phyloP scores from a whole-genome alignment of 768 basidiomycete species.

The Rhizopogon rudus region DNA sequence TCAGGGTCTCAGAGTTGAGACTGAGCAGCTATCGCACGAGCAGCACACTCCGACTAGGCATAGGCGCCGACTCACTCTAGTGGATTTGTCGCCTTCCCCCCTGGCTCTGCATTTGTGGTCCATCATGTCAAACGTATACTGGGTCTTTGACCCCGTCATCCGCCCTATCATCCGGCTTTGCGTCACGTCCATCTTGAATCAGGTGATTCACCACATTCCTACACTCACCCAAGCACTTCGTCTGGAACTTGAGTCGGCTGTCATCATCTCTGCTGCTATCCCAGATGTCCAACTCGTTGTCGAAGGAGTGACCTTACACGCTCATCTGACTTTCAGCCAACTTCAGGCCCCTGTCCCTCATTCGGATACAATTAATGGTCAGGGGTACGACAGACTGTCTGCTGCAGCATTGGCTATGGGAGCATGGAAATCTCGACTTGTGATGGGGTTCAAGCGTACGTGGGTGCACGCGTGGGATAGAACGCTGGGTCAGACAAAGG shows the following conservation, averaged over 20 bases:
- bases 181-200: constrained; percentile 50
- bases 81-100: constrained; percentile 33
- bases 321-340: constrained; percentile 51
- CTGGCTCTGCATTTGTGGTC: constrained; percentile 29
- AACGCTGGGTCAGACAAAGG: constrained; percentile 62
- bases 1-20: constrained; percentile 54
- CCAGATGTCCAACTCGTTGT: constrained; percentile 49
- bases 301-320: constrained; percentile 47
- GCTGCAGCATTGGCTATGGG: constrained; percentile 43
- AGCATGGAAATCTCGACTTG: constrained; percentile 60
- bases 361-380: constrained; percentile 8
- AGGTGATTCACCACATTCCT: constrained; percentile 63
- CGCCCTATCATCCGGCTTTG: constrained; percentile 56
- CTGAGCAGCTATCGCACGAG: constrained; percentile 28
- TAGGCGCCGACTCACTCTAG: constrained; percentile 39
- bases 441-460: constrained; percentile 55
- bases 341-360: constrained; percentile 29
- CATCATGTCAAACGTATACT: constrained; percentile 31
- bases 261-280: constrained; percentile 45
- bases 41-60: constrained; percentile 16
- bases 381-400: constrained; percentile 13
- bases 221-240: constrained; percentile 60
- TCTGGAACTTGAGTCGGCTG: constrained; percentile 57
- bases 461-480: constrained; percentile 68
- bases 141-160: constrained; percentile 50